phyloP scores from a whole-genome alignment of 2,329 filamentous ascomycete genomes.

The Neofusicoccum sp. region DNA sequence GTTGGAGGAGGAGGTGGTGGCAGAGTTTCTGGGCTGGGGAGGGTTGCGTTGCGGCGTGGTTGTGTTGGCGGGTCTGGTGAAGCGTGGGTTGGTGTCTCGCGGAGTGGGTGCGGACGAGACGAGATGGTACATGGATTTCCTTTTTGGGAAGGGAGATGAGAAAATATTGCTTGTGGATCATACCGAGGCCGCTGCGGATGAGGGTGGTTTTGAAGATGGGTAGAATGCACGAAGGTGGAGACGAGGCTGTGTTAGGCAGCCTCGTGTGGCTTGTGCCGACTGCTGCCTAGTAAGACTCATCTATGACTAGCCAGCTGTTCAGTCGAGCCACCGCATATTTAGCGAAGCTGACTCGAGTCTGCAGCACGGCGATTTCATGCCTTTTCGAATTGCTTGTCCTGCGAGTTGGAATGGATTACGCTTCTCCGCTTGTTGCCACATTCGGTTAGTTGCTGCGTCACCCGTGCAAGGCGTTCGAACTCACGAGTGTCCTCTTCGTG shows the following conservation, averaged over 20 bases:
- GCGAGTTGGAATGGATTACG: too few relatives aligned
- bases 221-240: not conserved
- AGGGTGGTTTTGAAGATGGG: not conserved
- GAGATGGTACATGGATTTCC: too few relatives aligned
- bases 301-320: not conserved
- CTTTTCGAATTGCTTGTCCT: too few relatives aligned
- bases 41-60: not conserved
- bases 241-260: not conserved
- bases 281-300: slow-evolving; percentile 8
- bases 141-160: too few relatives aligned
- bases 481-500: too few relatives aligned
- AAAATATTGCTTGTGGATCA: not conserved
- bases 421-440: not conserved
- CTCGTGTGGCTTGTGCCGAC: slow-evolving; percentile 3
- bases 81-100: not conserved
- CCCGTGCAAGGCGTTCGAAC: not conserved
- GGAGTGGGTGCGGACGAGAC: not conserved
- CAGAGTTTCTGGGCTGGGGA: not conserved
- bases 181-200: not conserved
- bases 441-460: not conserved
- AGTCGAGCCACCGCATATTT: not conserved
- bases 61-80: not conserved
- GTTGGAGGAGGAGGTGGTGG: not conserved
- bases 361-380: too few relatives aligned
- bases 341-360: not conserved